phyloP scores from a whole-genome alignment of 2,329 filamentous ascomycete genomes.

The Mariannaea sp. region DNA sequence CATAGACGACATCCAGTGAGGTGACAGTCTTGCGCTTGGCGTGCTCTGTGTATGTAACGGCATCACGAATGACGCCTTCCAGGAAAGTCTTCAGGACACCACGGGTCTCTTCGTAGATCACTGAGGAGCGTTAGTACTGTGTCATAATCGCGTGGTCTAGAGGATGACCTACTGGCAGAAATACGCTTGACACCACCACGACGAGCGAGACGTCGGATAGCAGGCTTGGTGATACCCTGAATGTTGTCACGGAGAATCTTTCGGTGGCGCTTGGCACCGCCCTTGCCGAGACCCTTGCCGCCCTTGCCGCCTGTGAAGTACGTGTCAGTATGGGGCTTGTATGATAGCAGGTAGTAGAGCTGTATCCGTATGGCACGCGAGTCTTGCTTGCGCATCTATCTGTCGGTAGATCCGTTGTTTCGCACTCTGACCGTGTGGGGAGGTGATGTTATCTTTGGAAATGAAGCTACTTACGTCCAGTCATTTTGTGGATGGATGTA shows the following conservation, averaged over 20 bases:
- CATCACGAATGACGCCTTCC: slow-evolving; percentile 76
- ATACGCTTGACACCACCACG: slow-evolving; percentile 99
- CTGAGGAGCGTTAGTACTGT: slow-evolving; percentile 83
- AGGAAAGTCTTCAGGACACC: slow-evolving; percentile 80
- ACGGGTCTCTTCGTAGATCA: slow-evolving; percentile 81
- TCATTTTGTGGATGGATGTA: slow-evolving; percentile 63
- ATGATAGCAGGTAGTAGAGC: background rate
- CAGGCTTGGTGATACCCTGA: slow-evolving; percentile 98
- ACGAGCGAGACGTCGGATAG: slow-evolving; percentile 96
- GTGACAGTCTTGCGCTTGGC: slow-evolving; percentile 83
- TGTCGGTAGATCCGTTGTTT: too few species aligned
- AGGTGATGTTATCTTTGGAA: too few species aligned
- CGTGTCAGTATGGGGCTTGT: slow-evolving; percentile 50
- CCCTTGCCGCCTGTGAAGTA: slow-evolving; percentile 78
- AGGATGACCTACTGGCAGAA: slow-evolving; percentile 70
- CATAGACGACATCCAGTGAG: slow-evolving; percentile 70
- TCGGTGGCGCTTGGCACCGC: slow-evolving; percentile 96
- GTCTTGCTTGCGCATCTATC: too few species aligned
- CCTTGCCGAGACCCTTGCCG: slow-evolving; percentile 97
- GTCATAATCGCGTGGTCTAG: too few species aligned
- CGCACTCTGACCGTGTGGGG: too few species aligned
- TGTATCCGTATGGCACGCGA: too few species aligned
- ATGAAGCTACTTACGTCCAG: slow-evolving; percentile 73
- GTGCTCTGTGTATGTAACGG: slow-evolving; percentile 79
- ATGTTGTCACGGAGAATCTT: slow-evolving; percentile 99